Conservation (phyloP, 73 alveolate genomes). For the Diophrys sp. region DNA sequence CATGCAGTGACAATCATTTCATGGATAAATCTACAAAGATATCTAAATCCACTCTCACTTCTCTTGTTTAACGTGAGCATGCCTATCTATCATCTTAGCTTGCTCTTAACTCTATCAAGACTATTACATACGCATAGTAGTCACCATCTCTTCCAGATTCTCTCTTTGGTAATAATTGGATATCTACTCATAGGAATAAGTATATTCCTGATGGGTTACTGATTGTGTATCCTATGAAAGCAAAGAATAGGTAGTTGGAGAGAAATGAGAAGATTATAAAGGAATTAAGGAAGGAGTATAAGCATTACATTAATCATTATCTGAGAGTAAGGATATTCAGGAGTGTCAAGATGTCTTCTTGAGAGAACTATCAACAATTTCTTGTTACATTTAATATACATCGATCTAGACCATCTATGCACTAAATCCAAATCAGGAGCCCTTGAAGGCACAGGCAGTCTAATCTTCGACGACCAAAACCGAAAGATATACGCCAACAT, state of each 20-base stretch:
- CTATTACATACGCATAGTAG: no score
- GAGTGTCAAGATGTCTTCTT: no score
- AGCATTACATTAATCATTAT: slow-evolving; percentile 19
- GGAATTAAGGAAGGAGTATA: slow-evolving; percentile 21
- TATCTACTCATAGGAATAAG: slow-evolving; percentile 66
- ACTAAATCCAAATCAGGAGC: slow-evolving; percentile 30
- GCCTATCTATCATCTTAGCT: no score
- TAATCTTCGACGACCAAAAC: slow-evolving; percentile 61
- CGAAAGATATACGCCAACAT: slow-evolving; percentile 57
- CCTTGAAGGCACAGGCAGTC: slow-evolving; percentile 83
- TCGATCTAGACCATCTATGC: no score
- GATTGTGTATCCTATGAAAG: slow-evolving; percentile 71
- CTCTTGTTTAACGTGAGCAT: no score
- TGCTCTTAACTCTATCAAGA: no score
- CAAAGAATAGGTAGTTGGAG: slow-evolving; percentile 40
- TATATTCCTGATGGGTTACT: slow-evolving; percentile 38
- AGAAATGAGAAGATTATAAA: slow-evolving; percentile 47
- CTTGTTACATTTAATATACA: no score
- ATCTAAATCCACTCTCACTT: slow-evolving; percentile 2
- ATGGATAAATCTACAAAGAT: slow-evolving; percentile 46
- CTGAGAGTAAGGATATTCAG: slow-evolving; percentile 13
- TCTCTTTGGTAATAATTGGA: slow-evolving; percentile 81
- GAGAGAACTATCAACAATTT: no score
- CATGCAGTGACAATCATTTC: slow-evolving; percentile 71
- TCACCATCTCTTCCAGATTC: slow-evolving; percentile 79